Evolutionary conservation across 805 yeast species (phyloP).

Genomic region (Millerozyma acaciae): DNA sequence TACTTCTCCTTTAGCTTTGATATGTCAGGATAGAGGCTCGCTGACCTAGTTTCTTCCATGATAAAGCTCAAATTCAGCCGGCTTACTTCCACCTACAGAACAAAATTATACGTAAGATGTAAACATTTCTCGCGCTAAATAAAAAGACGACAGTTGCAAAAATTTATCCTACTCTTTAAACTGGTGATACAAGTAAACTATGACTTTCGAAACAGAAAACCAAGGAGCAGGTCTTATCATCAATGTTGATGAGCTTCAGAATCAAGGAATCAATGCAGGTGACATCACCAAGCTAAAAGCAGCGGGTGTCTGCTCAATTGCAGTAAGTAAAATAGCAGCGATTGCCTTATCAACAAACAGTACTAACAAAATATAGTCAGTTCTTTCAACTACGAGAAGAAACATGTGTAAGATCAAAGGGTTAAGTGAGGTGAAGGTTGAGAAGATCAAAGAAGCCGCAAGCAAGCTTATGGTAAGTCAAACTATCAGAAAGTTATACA

Average conservation of each 20-base stretch:
- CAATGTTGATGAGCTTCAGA: constrained; percentile 10
- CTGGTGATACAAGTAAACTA: background rate
- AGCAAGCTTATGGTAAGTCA: constrained; percentile 12
- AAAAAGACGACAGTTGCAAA: too few relatives aligned
- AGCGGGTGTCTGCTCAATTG: constrained; percentile 13
- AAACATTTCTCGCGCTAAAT: too few relatives aligned
- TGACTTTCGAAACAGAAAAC: constrained; percentile 7
- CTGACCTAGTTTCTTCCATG: too few relatives aligned
- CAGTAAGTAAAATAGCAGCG: constrained; percentile 8
- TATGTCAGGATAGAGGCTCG: constrained; percentile 4
- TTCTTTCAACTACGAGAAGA: constrained; percentile 12
- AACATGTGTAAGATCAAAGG: constrained; percentile 14
- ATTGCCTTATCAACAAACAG: background rate
- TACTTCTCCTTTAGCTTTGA: constrained; percentile 7
- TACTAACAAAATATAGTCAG: constrained; percentile 11
- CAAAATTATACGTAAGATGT: too few relatives aligned
- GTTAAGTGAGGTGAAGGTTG: constrained; percentile 14
- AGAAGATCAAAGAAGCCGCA: constrained; percentile 15
- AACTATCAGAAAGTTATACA: background rate
- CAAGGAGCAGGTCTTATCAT: constrained; percentile 7
- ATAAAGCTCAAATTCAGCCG: too few relatives aligned
- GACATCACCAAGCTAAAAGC: constrained; percentile 12
- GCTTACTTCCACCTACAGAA: too few relatives aligned
- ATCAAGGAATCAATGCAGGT: constrained; percentile 13
- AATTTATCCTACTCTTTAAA: background rate